Conservation (phyloP, 2,329 filamentous ascomycete genomes). For the Arthroderma uncinatum region DNA sequence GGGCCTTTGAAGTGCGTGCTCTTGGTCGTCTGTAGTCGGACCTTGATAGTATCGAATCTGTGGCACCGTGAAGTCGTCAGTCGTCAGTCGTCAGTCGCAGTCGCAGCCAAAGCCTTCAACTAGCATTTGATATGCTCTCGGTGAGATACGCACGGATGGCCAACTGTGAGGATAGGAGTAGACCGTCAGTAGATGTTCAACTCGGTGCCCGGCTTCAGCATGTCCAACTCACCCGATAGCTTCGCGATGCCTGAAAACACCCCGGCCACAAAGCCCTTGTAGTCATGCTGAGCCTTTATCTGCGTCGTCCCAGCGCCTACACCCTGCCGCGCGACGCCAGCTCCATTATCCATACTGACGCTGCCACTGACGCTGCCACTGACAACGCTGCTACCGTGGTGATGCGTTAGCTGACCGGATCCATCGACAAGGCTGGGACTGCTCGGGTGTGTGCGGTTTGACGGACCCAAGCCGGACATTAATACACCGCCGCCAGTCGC, state of each 20-base stretch:
- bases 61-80: not conserved
- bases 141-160: slow-evolving; percentile 45
- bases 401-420: not conserved
- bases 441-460: not conserved
- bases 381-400: not conserved
- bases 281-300: slow-evolving; percentile 42
- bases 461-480: not conserved
- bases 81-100: not conserved
- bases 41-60: slow-evolving; percentile 92
- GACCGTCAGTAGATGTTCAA: not conserved
- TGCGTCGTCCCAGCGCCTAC: not conserved
- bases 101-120: too few species aligned
- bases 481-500: not conserved
- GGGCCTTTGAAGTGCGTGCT: slow-evolving; percentile 71
- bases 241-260: slow-evolving; percentile 91
- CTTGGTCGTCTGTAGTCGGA: slow-evolving; percentile 80
- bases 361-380: not conserved
- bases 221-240: slow-evolving; percentile 53
- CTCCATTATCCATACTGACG: not conserved
- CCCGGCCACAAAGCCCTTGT: slow-evolving; percentile 96
- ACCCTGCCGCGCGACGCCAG: not conserved
- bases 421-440: not conserved
- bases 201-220: too few species aligned
- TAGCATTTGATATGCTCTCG: not conserved
- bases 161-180: too few species aligned